Evolutionary conservation across 441 rosid genomes (phyloP).

Genomic region (Isatis lusitanica): DNA sequence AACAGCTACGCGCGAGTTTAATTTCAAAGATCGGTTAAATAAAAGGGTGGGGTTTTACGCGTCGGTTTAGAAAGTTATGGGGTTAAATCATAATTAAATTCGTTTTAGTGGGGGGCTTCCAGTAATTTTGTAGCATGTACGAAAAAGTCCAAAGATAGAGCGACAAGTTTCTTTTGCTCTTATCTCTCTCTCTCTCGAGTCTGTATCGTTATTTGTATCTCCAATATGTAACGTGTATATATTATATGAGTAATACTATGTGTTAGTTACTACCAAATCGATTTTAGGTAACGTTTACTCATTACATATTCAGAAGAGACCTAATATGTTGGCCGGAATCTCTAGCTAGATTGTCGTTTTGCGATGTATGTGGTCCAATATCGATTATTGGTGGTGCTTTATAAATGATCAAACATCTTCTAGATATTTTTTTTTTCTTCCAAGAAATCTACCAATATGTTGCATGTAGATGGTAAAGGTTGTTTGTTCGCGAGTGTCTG

Average conservation of each 20-base stretch:
- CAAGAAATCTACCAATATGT: too few species aligned
- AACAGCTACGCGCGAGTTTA: constrained; percentile 73
- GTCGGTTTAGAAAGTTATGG: constrained; percentile 10
- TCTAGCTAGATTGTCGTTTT: background rate
- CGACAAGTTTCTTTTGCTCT: constrained; percentile 16
- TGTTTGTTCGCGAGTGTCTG: too few species aligned
- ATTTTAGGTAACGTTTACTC: background rate
- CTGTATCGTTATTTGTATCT: background rate
- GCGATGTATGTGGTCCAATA: background rate
- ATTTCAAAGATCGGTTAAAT: constrained; percentile 61
- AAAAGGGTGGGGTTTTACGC: background rate
- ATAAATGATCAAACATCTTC: background rate
- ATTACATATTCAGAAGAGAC: background rate
- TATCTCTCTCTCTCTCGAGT: background rate
- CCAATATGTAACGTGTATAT: constrained; percentile 10
- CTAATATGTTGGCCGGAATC: background rate
- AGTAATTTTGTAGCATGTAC: constrained; percentile 29
- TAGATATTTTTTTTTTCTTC: too few species aligned
- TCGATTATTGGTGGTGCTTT: background rate
- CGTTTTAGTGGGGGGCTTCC: constrained; percentile 21
- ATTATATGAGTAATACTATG: constrained; percentile 1
- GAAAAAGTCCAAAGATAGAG: constrained; percentile 16
- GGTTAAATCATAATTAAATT: constrained; percentile 18
- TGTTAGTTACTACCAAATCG: background rate
- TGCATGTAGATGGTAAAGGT: too few species aligned